Base-by-base conservation (phyloP, 139 green algal genomes). In the Chlamydomonas urium region DNA sequence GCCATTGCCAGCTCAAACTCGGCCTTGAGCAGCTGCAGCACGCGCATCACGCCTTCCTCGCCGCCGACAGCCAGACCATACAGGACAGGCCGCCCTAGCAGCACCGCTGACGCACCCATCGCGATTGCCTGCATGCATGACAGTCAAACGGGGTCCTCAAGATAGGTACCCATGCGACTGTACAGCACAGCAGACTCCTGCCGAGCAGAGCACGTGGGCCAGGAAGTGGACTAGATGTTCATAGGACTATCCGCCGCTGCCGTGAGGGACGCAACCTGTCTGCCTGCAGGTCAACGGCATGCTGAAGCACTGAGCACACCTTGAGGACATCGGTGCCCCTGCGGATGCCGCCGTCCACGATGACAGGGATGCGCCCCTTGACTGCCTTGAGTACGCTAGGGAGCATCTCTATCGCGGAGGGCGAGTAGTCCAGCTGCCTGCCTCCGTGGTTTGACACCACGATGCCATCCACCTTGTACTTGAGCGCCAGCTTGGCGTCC, bases 311-410 rank as follows among this genome's bases (percentile, higher is more conserved):
- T n/a, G n/a, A n/a, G 4, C 60, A 45, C 8, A 85, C 88, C 80
- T 98, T 98, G 53, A 98, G 38, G 14, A 94, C 88, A 67, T 98
- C 94, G 1, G 90, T 97, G 23, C 94, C 93, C 2, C 93, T 58
- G 8, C 92, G 84, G 5, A 99, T 63, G n/a, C 92, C 93, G 0
- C 93, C 93, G 61, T 87, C 84, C 73, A 99, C 79, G 21, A 97
- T 76, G 21, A 99, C 71, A 5, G 92, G 91, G 14, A 97, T 75
- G 0, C 74, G 57, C 1, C 86, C 82, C 1, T 68, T 38, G 34
- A 97, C 91, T 19, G 83, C 88, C 28, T 66, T 72, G 8, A 89
- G 79, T 24, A 97, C 73, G 2, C 69, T 70, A 3, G 88, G 87
- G 63, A 98, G 74, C 68, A 88, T 69, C 58, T 94, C 82, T 31